Evolutionary conservation across 768 basidiomycete species (phyloP).

Genomic region (Lactifluus rugatus): DNA sequence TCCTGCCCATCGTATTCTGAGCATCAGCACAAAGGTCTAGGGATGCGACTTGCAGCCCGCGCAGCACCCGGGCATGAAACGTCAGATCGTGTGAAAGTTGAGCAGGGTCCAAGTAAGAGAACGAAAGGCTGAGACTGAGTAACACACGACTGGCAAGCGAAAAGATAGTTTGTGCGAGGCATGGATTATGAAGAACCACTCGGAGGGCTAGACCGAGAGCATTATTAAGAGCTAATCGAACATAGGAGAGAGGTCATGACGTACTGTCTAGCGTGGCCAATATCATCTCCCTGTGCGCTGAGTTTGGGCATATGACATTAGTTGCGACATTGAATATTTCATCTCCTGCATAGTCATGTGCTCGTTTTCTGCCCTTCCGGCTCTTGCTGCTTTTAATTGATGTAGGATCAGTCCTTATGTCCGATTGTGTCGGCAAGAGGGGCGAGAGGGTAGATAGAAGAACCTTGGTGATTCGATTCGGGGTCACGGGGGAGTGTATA

Average conservation of each 20-base stretch:
- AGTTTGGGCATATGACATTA: constrained; percentile 39
- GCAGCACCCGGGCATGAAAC: constrained; percentile 38
- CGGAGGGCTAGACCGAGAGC: constrained; percentile 31
- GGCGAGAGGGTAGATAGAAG: constrained; percentile 13
- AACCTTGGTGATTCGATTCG: constrained; percentile 16
- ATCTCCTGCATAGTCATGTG: constrained; percentile 64
- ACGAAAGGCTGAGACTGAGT: constrained; percentile 44
- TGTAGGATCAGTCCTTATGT: constrained; percentile 23
- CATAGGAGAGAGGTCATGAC: constrained; percentile 18
- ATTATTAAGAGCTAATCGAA: not conserved
- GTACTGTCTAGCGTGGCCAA: constrained; percentile 51
- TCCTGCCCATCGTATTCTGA: constrained; percentile 49
- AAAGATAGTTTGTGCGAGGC: constrained; percentile 42
- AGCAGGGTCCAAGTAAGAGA: constrained; percentile 47
- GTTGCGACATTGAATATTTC: constrained; percentile 50
- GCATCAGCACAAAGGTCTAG: constrained; percentile 45
- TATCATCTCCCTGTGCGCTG: constrained; percentile 42
- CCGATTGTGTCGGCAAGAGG: constrained; percentile 23
- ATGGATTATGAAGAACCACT: constrained; percentile 38
- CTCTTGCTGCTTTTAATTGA: constrained; percentile 24
- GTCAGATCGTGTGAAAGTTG: constrained; percentile 43
- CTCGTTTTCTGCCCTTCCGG: constrained; percentile 59
- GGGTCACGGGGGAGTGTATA: constrained; percentile 6
- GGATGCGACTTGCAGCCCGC: constrained; percentile 39
- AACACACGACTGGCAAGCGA: constrained; percentile 53